These are phyloP conservation scores for Boletus sp. DNA, from an alignment of 768 basidiomycete species.

Conservation along the genomic window DNA sequence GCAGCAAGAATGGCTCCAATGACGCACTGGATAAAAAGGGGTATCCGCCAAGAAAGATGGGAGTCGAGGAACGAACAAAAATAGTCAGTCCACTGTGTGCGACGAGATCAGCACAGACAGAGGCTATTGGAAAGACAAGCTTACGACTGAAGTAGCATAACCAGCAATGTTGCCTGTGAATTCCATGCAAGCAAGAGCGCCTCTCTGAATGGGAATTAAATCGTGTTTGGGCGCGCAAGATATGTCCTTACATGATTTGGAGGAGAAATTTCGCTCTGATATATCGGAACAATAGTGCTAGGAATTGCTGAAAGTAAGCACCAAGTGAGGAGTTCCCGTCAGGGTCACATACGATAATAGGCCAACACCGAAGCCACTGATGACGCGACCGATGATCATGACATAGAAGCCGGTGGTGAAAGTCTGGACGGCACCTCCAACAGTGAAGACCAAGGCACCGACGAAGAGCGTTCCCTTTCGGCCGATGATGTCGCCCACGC, in stretches of 20 bases:
- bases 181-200: constrained; percentile 91
- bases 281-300: constrained; percentile 93
- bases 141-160: constrained; percentile 85
- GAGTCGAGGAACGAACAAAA: constrained; percentile 87
- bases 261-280: constrained; percentile 94
- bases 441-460: constrained; percentile 80
- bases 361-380: constrained; percentile 89
- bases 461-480: constrained; percentile 79
- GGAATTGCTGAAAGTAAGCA: constrained; percentile 5
- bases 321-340: not conserved
- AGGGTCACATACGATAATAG: constrained; percentile 66
- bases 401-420: constrained; percentile 73
- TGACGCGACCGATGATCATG: constrained; percentile 82
- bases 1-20: constrained; percentile 78
- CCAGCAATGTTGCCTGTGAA: constrained; percentile 93
- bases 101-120: not conserved
- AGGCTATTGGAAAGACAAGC: constrained; percentile 27
- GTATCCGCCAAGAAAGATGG: constrained; percentile 88
- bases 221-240: not conserved
- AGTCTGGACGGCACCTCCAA: constrained; percentile 86
- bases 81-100: constrained; percentile 84
- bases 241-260: constrained; percentile 68
- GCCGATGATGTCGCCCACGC: constrained; percentile 84
- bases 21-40: constrained; percentile 83
- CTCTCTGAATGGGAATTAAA: constrained; percentile 52